Base-by-base conservation (phyloP, 2,329 filamentous ascomycete genomes). In the Colletotrichum horii region DNA sequence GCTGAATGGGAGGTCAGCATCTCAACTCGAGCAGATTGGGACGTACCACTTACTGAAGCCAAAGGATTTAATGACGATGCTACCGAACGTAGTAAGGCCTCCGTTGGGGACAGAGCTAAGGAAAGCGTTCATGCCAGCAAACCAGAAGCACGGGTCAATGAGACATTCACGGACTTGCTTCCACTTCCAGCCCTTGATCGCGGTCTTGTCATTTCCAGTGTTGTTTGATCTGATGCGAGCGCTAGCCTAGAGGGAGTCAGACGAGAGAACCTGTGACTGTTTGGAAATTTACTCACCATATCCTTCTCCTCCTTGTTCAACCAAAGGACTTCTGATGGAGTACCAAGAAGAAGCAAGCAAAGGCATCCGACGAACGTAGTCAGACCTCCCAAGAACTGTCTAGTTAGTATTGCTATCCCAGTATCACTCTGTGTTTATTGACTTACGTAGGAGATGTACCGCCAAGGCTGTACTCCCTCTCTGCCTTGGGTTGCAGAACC, bases 261-360 rank as follows among this genome's bases (percentile, higher is more conserved):
- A 19, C 16, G 3, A 19, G n/a, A 11, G 11, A 19, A 19, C 3
- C 8, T 36, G 30, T 1, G 32, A 3, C 8, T 14, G 11, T 16
- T 43, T 11, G 4, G 7, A 22, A 3, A 3, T 14, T 6, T 1
- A 30, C 60, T 32, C 14, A 76, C 83, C 79, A 85, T 84, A 22
- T 80, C 80, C 77, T 80, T 84, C 79, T 85, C 83, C 70, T 82
- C 82, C 6, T 79, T 70, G 4, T 81, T 80, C 30, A 85, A 65
- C 83, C 84, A 85, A 15, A 81, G 79, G 3, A 85, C 84, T 66
- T 85, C 83, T 3, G 83, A 84, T 3, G 84, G 84, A 2, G 84
- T 85, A 1, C 84, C 84, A 2, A 85, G 79, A 2, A 85, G 70
- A 52, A 83, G 78, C 4, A 85, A 77, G 28, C 83, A 85, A 7